Base-by-base conservation (phyloP, 2,329 filamentous ascomycete genomes). In the Aspergillus ochraceoroseus region DNA sequence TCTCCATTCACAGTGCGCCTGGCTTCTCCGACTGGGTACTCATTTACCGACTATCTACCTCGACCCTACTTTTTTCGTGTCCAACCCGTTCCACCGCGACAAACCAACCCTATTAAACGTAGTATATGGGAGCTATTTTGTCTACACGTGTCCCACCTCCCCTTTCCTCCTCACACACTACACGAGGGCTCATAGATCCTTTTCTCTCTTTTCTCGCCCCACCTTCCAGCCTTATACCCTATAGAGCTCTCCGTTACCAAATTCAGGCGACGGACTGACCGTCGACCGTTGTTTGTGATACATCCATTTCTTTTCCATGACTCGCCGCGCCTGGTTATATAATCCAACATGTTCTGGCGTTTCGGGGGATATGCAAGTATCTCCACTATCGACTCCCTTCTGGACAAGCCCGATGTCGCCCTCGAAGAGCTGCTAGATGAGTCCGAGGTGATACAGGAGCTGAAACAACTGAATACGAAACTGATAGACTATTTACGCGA, bases 281-380 rank as follows among this genome's bases (percentile, higher is more conserved):
- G 30, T 34, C 22, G 46, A 48, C 51, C 52, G 38, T n/a, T 32
- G 44, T 41, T 43, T 46, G 44, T 41, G 38, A 49, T 53, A 50
- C 42, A 22, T 20, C 18, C 32, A n/a, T 41, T 33, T 37, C 40
- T 43, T 52, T 62, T 59, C 54, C 60, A 65, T 65, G 63, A 64
- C 55, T 60, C 47, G 54, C 56, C 56, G 51, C 49, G 52, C 45
- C 43, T 51, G 48, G 48, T 54, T 56, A 55, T 58, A 57, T 64
- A 66, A 55, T 61, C 59, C 82, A 90, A 68, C 74, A 98, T 98
- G 92, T 98, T 98, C 71, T 98, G 92, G 92, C 85, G 90, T 71
- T 98, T 96, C 77, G 90, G 92, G 77, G 88, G 88, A 63, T 96
- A 96, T 77, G 87, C 89, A 75, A 94, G 87, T 76, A 85, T 95